These are phyloP conservation scores for Linanthus parryae DNA, from an alignment of 148 eudicot genomes.

Conservation along the genomic window DNA sequence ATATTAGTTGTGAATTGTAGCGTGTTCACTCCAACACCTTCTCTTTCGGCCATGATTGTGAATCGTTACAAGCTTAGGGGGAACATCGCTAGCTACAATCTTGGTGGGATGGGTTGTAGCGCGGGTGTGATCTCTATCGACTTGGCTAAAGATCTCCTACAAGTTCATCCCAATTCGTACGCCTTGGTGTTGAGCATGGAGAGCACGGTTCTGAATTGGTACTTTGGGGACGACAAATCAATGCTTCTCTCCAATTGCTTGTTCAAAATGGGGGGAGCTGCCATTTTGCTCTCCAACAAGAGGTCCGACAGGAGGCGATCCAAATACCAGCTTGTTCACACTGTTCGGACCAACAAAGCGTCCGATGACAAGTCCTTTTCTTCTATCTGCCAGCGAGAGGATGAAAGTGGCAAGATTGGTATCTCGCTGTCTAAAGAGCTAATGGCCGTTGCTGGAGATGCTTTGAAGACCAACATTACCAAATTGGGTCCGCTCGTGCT, in stretches of 20 bases:
- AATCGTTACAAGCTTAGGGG: constrained; percentile 6
- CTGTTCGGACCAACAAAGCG: constrained; percentile 6
- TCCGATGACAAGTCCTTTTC: constrained; percentile 1
- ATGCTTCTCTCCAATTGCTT: constrained; percentile 8
- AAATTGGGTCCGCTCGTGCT: background rate
- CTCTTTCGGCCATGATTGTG: constrained; percentile 6
- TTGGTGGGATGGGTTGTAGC: constrained; percentile 12
- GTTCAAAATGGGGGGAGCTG: constrained; percentile 8
- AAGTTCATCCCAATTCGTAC: constrained; percentile 1
- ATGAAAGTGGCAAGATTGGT: background rate
- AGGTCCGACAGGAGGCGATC: background rate
- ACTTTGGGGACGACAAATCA: constrained; percentile 2
- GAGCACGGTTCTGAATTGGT: constrained; percentile 1
- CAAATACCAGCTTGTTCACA: constrained; percentile 9
- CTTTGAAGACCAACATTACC: constrained; percentile 4
- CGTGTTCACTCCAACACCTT: constrained; percentile 3
- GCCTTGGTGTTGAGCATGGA: constrained; percentile 6
- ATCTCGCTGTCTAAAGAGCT: constrained; percentile 2
- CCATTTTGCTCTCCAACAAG: constrained; percentile 6
- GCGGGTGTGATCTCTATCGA: constrained; percentile 7
- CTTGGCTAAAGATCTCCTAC: background rate
- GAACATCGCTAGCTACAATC: background rate
- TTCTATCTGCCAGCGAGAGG: constrained; percentile 1
- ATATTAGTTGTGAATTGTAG: constrained; percentile 7
- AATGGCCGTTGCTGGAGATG: constrained; percentile 5